Percentiles rank a stretch among this genome's conserved stretches.
Conservation (phyloP, 345 rosid species). For the Orychophragmus violaceus region DNA sequence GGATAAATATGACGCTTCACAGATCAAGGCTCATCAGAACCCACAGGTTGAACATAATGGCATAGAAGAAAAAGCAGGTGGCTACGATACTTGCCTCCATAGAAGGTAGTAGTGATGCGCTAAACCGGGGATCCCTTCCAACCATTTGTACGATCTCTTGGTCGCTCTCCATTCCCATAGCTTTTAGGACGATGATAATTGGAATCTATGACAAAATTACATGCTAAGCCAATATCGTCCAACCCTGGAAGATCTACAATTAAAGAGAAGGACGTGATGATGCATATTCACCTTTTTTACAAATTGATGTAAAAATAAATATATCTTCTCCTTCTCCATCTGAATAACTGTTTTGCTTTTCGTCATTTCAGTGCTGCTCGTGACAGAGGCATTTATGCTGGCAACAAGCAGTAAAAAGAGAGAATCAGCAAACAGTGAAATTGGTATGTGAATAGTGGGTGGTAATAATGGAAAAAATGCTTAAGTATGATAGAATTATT, state of each 20-base stretch:
- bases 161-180: conserved; percentile 98
- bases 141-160: conserved; percentile 95
- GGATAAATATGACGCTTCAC: background rate
- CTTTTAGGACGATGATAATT: conserved; percentile 79
- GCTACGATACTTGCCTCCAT: conserved; percentile 54
- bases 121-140: conserved; percentile 88
- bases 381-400: conserved; percentile 91
- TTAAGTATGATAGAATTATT: background rate
- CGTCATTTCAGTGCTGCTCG: conserved; percentile 77
- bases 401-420: conserved; percentile 17
- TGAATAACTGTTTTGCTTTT: conserved; percentile 86
- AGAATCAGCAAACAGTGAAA: conserved; percentile 5
- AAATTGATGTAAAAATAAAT: conserved; percentile 73
- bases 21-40: conserved; percentile 6
- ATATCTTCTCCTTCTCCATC: conserved; percentile 88
- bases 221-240: conserved; percentile 15
- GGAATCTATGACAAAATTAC: conserved; percentile 48
- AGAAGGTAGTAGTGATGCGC: conserved; percentile 71
- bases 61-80: conserved; percentile 1
- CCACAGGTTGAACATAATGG: background rate
- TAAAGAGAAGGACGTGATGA: background rate
- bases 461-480: background rate
- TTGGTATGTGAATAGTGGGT: background rate
- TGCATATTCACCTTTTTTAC: conserved; percentile 44
- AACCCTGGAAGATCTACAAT: background rate